Conservation (phyloP, 1,139 yeast genomes). For the Saccharomycopsis hybrid region DNA sequence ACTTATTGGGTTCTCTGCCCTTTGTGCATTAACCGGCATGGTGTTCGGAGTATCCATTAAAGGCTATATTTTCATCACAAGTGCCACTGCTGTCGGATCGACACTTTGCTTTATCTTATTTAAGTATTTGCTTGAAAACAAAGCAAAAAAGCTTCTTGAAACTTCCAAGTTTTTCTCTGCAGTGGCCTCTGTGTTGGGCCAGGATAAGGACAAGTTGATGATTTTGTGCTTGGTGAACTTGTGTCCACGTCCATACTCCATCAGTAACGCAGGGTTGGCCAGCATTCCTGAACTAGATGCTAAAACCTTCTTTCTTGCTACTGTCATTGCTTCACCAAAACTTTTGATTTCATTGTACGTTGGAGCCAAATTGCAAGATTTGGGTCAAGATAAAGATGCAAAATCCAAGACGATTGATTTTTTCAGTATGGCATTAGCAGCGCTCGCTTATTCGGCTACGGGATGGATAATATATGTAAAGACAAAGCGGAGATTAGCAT, state of each 20-base stretch:
- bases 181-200: constrained; percentile 62
- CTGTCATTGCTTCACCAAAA: constrained; percentile 75
- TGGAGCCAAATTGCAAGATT: constrained; percentile 66
- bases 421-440: constrained; percentile 55
- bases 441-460: constrained; percentile 49
- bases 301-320: constrained; percentile 60
- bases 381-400: constrained; percentile 56
- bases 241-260: constrained; percentile 89
- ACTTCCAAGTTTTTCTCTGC: constrained; percentile 65
- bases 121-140: constrained; percentile 49
- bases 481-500: constrained; percentile 33
- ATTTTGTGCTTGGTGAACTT: constrained; percentile 66
- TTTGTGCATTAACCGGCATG: constrained; percentile 70
- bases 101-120: constrained; percentile 63
- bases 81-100: constrained; percentile 70
- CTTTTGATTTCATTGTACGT: constrained; percentile 69
- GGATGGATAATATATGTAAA: constrained; percentile 67
- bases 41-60: constrained; percentile 65
- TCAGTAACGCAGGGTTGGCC: constrained; percentile 88
- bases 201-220: constrained; percentile 58
- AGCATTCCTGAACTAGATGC: constrained; percentile 71
- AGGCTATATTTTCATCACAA: constrained; percentile 75
- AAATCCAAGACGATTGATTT: constrained; percentile 55
- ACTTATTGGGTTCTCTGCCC: constrained; percentile 69
- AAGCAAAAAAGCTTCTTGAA: constrained; percentile 48